These are phyloP conservation scores for Eutrema japonicum DNA, from an alignment of 345 rosid genomes.

Conservation along the genomic window DNA sequence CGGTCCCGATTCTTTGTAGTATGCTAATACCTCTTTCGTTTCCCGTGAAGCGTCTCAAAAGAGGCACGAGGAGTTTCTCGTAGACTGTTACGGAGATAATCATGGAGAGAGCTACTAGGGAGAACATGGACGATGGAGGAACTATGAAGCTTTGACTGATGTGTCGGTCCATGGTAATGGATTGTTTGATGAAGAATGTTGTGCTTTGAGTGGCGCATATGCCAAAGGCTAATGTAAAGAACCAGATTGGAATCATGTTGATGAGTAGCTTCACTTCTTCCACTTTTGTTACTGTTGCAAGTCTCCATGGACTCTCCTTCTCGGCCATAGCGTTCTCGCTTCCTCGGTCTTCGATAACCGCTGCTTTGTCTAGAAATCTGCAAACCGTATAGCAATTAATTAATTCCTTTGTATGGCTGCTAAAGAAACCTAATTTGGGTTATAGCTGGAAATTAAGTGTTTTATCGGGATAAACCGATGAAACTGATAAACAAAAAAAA, in stretches of 20 bases:
- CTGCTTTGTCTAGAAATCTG: constrained; percentile 96
- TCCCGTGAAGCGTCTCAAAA: constrained; percentile 44
- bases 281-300: constrained; percentile 75
- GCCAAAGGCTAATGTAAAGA: constrained; percentile 76
- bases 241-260: constrained; percentile 92
- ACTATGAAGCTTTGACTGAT: constrained; percentile 45
- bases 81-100: constrained; percentile 49
- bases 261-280: constrained; percentile 88
- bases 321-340: constrained; percentile 38
- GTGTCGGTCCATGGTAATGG: constrained; percentile 54
- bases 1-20: constrained; percentile 57
- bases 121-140: constrained; percentile 53
- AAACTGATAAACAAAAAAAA: background rate
- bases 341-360: constrained; percentile 52
- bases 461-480: background rate
- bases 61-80: constrained; percentile 55
- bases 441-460: background rate
- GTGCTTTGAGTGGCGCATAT: constrained; percentile 70
- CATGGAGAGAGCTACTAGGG: constrained; percentile 51
- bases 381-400: constrained; percentile 7
- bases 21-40: constrained; percentile 57
- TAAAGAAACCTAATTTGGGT: background rate
- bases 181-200: constrained; percentile 95
- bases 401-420: background rate
- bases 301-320: constrained; percentile 71